Conservation (phyloP, 1,139 yeast species). For the Candida sojae region DNA sequence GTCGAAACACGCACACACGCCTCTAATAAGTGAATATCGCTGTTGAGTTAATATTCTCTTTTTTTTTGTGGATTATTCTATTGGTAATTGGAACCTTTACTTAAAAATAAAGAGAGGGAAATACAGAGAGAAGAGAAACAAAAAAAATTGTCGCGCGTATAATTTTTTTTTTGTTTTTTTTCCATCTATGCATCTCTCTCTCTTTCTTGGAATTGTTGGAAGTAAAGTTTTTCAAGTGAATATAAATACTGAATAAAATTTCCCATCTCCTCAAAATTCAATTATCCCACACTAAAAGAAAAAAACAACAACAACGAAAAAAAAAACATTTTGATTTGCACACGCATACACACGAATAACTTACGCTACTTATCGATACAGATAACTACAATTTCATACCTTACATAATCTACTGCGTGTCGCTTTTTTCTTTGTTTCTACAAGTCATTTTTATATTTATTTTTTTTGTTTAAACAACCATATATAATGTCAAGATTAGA, state of each 20-base stretch:
- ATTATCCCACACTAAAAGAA: not conserved
- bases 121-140: not conserved
- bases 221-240: not conserved
- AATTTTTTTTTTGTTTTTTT: not conserved
- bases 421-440: not conserved
- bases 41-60: not conserved
- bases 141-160: conserved; percentile 1
- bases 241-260: conserved; percentile 7
- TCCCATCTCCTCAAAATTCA: conserved; percentile 2
- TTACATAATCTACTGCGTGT: not conserved
- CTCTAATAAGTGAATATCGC: no score
- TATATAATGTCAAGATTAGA: conserved; percentile 54
- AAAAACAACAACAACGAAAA: no score
- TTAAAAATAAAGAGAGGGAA: not conserved
- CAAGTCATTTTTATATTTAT: not conserved
- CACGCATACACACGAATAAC: not conserved
- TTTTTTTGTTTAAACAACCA: conserved; percentile 4
- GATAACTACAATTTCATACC: no score
- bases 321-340: not conserved
- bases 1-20: no score
- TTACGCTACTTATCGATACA: not conserved
- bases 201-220: not conserved
- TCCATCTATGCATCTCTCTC: not conserved
- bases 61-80: not conserved
- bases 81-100: not conserved